Evolutionary conservation across 1,284 basidiomycete genomes (phyloP).

Genomic region (Cryptococcus sp.): DNA sequence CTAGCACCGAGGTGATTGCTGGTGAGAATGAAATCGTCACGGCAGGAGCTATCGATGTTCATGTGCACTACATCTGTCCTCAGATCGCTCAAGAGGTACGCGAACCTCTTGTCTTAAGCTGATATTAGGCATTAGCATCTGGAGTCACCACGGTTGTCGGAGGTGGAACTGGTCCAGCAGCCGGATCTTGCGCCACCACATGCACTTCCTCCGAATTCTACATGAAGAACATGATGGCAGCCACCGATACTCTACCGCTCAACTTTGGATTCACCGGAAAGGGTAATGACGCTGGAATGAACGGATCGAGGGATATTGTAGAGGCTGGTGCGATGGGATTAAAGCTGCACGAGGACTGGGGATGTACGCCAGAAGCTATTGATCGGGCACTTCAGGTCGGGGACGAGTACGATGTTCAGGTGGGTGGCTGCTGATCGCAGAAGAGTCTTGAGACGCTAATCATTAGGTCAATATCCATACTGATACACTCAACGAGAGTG

Average conservation of each 20-base stretch:
- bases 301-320: constrained; percentile 72
- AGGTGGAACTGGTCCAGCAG: constrained; percentile 88
- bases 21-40: constrained; percentile 93
- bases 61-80: constrained; percentile 91
- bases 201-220: constrained; percentile 88
- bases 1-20: constrained; percentile 88
- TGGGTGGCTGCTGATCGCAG: constrained; percentile 32
- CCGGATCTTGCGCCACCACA: constrained; percentile 88
- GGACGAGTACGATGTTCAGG: constrained; percentile 92
- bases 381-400: constrained; percentile 72
- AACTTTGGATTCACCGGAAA: constrained; percentile 93
- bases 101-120: background rate
- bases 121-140: constrained; percentile 49
- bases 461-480: constrained; percentile 88
- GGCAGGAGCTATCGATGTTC: constrained; percentile 87
- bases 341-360: constrained; percentile 99
- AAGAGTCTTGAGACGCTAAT: constrained; percentile 1
- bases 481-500: constrained; percentile 92
- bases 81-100: constrained; percentile 71
- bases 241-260: constrained; percentile 82
- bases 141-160: constrained; percentile 83
- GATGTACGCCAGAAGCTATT: constrained; percentile 82
- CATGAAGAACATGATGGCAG: constrained; percentile 79
- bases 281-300: constrained; percentile 81
- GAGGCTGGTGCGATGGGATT: constrained; percentile 83